Base-by-base conservation (phyloP, 2,329 filamentous ascomycete genomes). In the Alternaria panax region DNA sequence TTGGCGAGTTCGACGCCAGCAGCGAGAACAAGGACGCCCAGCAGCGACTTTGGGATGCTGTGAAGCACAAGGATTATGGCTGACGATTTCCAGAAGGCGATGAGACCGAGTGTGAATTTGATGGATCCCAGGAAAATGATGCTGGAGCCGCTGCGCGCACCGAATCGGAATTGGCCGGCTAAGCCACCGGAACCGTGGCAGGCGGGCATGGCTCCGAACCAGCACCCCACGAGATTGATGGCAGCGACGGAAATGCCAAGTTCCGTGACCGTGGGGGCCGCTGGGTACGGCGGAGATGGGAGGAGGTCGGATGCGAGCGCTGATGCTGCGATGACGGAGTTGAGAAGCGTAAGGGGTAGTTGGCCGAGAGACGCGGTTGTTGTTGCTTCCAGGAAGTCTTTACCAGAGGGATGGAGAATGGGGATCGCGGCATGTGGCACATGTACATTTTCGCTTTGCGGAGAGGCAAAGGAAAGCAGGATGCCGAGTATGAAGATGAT, bases 121-220 rank as follows among this genome's bases (percentile, higher is more conserved):
- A 91, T 79, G 0, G 86, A 45, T 0, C 94, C 94, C 0, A 98
- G 86, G 24, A 96, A 75, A 53, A 97, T 87, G 62, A 97, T 85
- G 68, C 90, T 93, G 0, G 92, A 88, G 9, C 94, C 94, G 59
- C 92, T 96, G 47, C 94, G 88, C 5, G 94, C 93, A 0, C 94
- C 94, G 68, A 98, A 98, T 5, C 92, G 88, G 76, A 92, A 92
- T 75, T 98, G 94, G 0, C 91, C 95, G 5, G 95, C 95, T 0
- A 98, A 82, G 0, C 94, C 94, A 2, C 94, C 94, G 0, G 92
- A 92, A 5, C 94, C 94, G 75, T 98, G 95, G 73, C 95, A 98
- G 4, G 95, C 88, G 3, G 94, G 95, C 95, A 97, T 98, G 5
- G 90, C 91, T 47, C 93, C 93, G 70, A 97, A 96, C 91, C 92